phyloP scores from a whole-genome alignment of 805 yeast species.

The Wickerhamomyces rabaulensis region DNA sequence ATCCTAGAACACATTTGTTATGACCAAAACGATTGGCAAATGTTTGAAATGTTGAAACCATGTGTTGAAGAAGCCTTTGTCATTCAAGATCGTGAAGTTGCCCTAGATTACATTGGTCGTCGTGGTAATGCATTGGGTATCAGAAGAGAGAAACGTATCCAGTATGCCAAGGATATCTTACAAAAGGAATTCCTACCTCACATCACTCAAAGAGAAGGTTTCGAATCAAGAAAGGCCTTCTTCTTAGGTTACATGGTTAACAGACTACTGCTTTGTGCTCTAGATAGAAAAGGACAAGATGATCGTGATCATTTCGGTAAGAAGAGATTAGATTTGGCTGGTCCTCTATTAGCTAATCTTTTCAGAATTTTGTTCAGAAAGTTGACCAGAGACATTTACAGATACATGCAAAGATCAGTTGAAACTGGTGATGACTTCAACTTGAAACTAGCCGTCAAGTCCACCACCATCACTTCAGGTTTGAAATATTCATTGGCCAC shows the following conservation, averaged over 20 bases:
- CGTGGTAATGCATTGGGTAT: constrained; percentile 97
- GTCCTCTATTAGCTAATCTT: constrained; percentile 92
- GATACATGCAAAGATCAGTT: constrained; percentile 98
- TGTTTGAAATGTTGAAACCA: constrained; percentile 98
- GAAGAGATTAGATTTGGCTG: constrained; percentile 96
- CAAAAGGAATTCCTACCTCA: constrained; percentile 96
- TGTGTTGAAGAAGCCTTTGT: constrained; percentile 99
- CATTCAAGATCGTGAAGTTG: constrained; percentile 96
- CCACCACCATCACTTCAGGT: constrained; percentile 96
- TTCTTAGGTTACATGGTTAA: constrained; percentile 98
- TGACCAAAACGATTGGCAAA: constrained; percentile 98
- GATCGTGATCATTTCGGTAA: constrained; percentile 99
- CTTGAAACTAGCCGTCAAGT: constrained; percentile 92
- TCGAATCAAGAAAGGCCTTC: constrained; percentile 93
- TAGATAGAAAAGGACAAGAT: constrained; percentile 96
- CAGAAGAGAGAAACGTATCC: constrained; percentile 95
- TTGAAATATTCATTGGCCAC: constrained; percentile 96
- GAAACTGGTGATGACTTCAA: constrained; percentile 97
- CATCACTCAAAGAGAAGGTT: constrained; percentile 96
- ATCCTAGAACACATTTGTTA: constrained; percentile 96
- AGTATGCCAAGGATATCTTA: constrained; percentile 93
- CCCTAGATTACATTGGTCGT: constrained; percentile 95
- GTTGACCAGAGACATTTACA: constrained; percentile 91
- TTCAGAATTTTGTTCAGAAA: constrained; percentile 93
- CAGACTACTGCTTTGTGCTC: constrained; percentile 87